A percentile compares a stretch with the other conserved stretches of the same genome.
Conservation (phyloP, 306 rosid species). For the Malus orientalis region DNA sequence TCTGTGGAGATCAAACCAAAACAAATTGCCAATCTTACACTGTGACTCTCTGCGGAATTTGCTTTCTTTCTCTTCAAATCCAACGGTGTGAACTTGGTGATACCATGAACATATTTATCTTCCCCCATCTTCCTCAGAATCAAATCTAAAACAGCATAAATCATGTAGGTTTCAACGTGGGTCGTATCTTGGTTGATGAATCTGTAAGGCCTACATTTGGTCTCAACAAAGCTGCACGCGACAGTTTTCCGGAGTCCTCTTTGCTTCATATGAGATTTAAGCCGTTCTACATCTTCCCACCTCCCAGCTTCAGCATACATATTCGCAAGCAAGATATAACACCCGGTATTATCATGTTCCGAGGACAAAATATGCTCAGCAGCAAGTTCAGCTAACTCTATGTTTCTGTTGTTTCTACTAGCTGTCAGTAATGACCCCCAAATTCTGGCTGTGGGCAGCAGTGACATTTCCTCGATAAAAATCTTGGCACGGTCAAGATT, state of each 20-base stretch:
- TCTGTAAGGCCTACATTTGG: slow-evolving; percentile 16
- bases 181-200: slow-evolving; percentile 37
- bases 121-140: slow-evolving; percentile 23
- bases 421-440: slow-evolving; percentile 61
- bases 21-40: slow-evolving; percentile 54
- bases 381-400: slow-evolving; percentile 43
- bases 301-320: slow-evolving; percentile 49
- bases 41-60: slow-evolving; percentile 28
- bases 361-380: slow-evolving; percentile 28
- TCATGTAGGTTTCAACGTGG: slow-evolving; percentile 29
- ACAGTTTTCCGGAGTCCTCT: slow-evolving; percentile 29
- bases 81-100: slow-evolving; percentile 34
- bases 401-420: slow-evolving; percentile 37
- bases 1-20: slow-evolving; percentile 46
- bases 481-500: slow-evolving; percentile 36
- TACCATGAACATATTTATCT: slow-evolving; percentile 8
- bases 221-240: slow-evolving; percentile 35
- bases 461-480: slow-evolving; percentile 39
- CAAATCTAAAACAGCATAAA: slow-evolving; percentile 28
- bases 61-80: slow-evolving; percentile 27
- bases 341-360: slow-evolving; percentile 46
- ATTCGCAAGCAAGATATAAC: slow-evolving; percentile 45
- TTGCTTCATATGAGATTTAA: slow-evolving; percentile 32
- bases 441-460: slow-evolving; percentile 43
- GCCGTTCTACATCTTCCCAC: slow-evolving; percentile 38